A percentile compares a stretch with the other conserved stretches of the same genome.
Evolutionary conservation across 2,329 filamentous ascomycete genomes (phyloP).

Genomic region (Chaetomium sp.): DNA sequence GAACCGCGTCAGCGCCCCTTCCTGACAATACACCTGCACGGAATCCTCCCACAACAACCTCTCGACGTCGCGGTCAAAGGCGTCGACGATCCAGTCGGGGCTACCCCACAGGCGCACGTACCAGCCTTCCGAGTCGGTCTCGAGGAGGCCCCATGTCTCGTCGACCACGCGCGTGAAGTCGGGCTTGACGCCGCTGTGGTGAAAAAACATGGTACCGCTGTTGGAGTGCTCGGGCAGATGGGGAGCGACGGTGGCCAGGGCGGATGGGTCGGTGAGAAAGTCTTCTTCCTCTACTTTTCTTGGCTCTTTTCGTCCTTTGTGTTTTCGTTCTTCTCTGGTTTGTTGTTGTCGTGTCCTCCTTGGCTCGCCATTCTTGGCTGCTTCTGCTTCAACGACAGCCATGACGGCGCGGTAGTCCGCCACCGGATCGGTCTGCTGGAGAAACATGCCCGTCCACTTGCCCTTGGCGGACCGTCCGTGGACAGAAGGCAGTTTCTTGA

Average conservation of each 20-base stretch:
- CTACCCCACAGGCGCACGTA: constrained; percentile 27
- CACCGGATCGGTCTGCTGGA: constrained; percentile 17
- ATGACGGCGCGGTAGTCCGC: constrained; percentile 19
- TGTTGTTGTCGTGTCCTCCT: not conserved
- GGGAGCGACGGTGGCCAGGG: constrained; percentile 7
- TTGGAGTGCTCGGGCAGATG: constrained; percentile 5
- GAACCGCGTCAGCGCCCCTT: constrained; percentile 13
- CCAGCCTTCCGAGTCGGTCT: constrained; percentile 20
- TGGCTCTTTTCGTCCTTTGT: not conserved
- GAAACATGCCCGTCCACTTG: constrained; percentile 17
- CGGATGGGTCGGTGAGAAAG: constrained; percentile 12
- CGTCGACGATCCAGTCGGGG: constrained; percentile 20
- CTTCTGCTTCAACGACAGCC: constrained; percentile 16
- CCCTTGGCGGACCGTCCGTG: constrained; percentile 6
- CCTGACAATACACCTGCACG: constrained; percentile 26
- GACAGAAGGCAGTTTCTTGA: constrained; percentile 5
- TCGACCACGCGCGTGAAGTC: constrained; percentile 27
- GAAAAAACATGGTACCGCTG: constrained; percentile 30
- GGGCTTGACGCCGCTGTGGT: constrained; percentile 34
- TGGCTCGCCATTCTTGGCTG: not conserved
- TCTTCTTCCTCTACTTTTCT: not conserved
- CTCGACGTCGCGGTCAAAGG: constrained; percentile 30
- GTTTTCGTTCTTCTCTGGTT: not conserved
- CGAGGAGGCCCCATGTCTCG: constrained; percentile 18
- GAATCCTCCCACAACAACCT: constrained; percentile 29